These are phyloP conservation scores for Phialocephala subalpina DNA, from an alignment of 2,329 filamentous ascomycete species.

Conservation along the genomic window DNA sequence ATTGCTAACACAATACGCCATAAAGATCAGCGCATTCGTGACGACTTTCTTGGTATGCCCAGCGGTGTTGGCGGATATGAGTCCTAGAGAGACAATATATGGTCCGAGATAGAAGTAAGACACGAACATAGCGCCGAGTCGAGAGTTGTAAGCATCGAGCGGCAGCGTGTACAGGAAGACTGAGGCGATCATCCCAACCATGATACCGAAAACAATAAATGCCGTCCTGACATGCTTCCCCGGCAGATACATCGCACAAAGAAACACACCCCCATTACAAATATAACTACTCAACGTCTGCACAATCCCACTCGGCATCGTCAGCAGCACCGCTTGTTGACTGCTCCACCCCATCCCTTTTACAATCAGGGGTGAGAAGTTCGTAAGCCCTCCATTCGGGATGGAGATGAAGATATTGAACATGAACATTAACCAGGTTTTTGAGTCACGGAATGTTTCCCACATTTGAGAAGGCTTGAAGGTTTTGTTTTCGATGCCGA, in stretches of 20 bases:
- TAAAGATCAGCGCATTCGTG: constrained; percentile 51
- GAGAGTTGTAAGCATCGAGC: constrained; percentile 40
- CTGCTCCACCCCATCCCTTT: constrained; percentile 46
- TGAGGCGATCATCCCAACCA: constrained; percentile 45
- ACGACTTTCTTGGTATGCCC: constrained; percentile 57
- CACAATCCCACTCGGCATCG: constrained; percentile 66
- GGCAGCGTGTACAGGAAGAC: constrained; percentile 45
- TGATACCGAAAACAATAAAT: constrained; percentile 41
- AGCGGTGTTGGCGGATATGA: constrained; percentile 48
- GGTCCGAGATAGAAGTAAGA: constrained; percentile 46
- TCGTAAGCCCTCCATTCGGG: constrained; percentile 28
- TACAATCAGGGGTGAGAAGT: constrained; percentile 43
- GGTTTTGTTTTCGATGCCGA: constrained; percentile 58
- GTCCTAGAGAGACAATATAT: constrained; percentile 34
- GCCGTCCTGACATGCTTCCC: constrained; percentile 32
- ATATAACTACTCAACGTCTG: constrained; percentile 30
- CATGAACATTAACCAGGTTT: constrained; percentile 47
- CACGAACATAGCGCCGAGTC: constrained; percentile 45
- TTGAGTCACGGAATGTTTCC: constrained; percentile 53
- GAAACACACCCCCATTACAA: constrained; percentile 30
- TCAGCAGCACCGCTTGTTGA: constrained; percentile 49
- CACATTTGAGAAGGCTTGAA: constrained; percentile 58
- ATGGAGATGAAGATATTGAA: constrained; percentile 47
- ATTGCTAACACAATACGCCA: constrained; percentile 31
- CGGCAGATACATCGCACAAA: constrained; percentile 25